Base-by-base conservation (phyloP, 768 basidiomycete genomes). In the Pleurotus citrinopileatus region DNA sequence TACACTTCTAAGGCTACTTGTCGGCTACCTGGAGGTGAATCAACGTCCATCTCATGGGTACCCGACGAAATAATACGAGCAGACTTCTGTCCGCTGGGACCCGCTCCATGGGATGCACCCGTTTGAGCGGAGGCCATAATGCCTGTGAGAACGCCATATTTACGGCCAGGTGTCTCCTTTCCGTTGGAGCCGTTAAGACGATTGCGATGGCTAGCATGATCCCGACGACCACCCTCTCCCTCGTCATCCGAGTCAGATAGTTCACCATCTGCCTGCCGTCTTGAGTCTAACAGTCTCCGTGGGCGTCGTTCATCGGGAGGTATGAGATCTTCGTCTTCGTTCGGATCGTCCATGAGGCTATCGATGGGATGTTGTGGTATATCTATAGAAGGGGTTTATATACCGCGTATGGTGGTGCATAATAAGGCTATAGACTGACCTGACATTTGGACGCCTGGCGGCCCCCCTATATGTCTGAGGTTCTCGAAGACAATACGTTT, bases 161-260 rank as follows among this genome's bases (percentile, higher is more conserved):
- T 83, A 42, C 75, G 72, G 10, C 67, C 70, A 34, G 74, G 75
- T 29, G 67, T 72, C 26, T 78, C 80, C 17, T 70, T 73, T 38
- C 71, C 76, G 57, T 72, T 77, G 8, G 72, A 69, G 50, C 64
- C 62, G 55, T 70, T 72, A 38, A 71, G 67, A 20, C 72, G 73
- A 28, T 83, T 78, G 23, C 77, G 75, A 66, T 88, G 82, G 32
- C 73, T 73, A 7, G 79, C 72, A 55, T 86, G 84, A 60, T 94
- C 79, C 55, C 86, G 77, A 52, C 94, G 80, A 1, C 86, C 91
- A 42, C 91, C 94, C 61, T 89, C 89, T 15, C 93, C 95, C 70
- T 99, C 97, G 65, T 99, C 97, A 59, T 99, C 97, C 1, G 97
- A 98, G 67, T 99, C 97, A 5, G 94, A 97, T 10, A 97, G 78